These are phyloP conservation scores for Penicillium sp. DNA, from an alignment of 2,329 filamentous ascomycete genomes.

Conservation along the genomic window DNA sequence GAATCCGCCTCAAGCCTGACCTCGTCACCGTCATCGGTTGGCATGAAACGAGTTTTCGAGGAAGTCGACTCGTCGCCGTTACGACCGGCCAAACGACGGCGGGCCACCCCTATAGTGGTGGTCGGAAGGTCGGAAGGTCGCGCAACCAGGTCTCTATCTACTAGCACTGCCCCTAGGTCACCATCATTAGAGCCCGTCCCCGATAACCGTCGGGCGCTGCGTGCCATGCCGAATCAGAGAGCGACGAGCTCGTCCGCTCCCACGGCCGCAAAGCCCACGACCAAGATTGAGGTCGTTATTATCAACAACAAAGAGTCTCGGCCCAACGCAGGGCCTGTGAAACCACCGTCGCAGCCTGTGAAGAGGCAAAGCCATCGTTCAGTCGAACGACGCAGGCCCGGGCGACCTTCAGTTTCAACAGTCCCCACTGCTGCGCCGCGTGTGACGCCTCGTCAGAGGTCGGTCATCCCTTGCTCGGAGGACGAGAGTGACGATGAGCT, in stretches of 20 bases:
- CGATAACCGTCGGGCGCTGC: constrained; percentile 15
- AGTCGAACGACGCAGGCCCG: constrained; percentile 16
- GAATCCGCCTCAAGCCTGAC: constrained; percentile 28
- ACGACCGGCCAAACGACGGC: constrained; percentile 26
- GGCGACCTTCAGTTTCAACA: constrained; percentile 9
- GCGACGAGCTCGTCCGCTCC: constrained; percentile 3
- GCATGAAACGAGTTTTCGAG: constrained; percentile 21
- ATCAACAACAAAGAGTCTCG: constrained; percentile 22
- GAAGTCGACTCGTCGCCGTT: constrained; percentile 12
- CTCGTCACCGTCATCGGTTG: constrained; percentile 31
- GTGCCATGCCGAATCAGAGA: constrained; percentile 19
- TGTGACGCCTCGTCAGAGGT: constrained; percentile 9
- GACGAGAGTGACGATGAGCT: constrained; percentile 41
- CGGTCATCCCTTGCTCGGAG: constrained; percentile 27
- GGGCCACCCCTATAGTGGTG: constrained; percentile 18
- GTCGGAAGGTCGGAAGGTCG: constrained; percentile 9
- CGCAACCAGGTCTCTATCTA: not conserved
- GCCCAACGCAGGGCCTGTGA: constrained; percentile 1
- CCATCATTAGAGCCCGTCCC: constrained; percentile 10
- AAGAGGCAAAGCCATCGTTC: constrained; percentile 18
- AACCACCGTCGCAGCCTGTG: constrained; percentile 8
- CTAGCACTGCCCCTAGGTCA: constrained; percentile 2
- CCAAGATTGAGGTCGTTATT: constrained; percentile 33
- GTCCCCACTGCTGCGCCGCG: constrained; percentile 2
- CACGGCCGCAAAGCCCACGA: constrained; percentile 1